Percentiles rank a stretch among this genome's conserved stretches.
phyloP scores from a whole-genome alignment of 2,329 filamentous ascomycete genomes.

The Phialophora verrucosa region DNA sequence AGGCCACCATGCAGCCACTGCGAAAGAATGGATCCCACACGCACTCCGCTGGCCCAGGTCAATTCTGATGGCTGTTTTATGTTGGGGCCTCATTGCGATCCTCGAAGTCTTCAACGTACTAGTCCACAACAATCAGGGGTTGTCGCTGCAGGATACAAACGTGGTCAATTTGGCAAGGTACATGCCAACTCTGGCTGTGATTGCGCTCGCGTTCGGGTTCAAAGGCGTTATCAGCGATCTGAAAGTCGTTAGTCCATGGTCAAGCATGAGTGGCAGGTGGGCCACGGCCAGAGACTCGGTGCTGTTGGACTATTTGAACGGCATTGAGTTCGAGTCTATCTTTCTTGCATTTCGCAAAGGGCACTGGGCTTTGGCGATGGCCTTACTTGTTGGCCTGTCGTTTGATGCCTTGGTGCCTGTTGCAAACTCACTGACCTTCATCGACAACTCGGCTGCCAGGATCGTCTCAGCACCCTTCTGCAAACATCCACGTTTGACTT shows the following conservation, averaged over 20 bases:
- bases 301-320: background rate
- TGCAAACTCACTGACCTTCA: background rate
- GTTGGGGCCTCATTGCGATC: background rate
- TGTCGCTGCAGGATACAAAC: background rate
- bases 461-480: background rate
- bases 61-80: background rate
- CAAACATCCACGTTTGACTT: background rate
- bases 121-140: background rate
- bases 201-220: background rate
- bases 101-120: background rate
- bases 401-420: background rate
- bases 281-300: background rate
- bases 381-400: background rate
- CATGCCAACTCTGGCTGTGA: background rate
- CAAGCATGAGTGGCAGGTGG: background rate
- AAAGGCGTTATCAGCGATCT: background rate
- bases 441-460: background rate
- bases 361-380: background rate
- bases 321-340: background rate
- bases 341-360: background rate
- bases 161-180: background rate
- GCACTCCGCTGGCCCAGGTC: background rate
- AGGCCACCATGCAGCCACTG: background rate
- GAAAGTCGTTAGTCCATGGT: background rate
- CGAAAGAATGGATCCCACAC: background rate